Percentiles rank a stretch among this genome's conserved stretches.
Evolutionary conservation across 495 filamentous ascomycete genomes (phyloP).

Genomic region (Sphaerosporella brunnea): DNA sequence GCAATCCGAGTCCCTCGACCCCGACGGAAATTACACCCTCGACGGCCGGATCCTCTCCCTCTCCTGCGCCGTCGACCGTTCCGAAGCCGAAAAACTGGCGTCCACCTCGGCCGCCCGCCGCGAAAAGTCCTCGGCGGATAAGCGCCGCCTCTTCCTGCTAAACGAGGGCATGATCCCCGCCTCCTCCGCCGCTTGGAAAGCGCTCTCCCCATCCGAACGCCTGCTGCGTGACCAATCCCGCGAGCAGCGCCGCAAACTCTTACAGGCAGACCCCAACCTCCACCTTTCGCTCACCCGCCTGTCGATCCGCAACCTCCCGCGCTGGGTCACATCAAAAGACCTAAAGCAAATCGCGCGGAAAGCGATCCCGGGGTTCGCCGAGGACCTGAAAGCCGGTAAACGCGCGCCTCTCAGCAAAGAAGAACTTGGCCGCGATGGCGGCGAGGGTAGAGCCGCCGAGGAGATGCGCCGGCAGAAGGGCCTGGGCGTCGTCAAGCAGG

Average conservation of each 20-base stretch:
- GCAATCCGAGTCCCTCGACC: constrained; percentile 61
- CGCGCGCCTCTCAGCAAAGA: constrained; percentile 71
- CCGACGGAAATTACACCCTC: constrained; percentile 65
- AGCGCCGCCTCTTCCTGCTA: constrained; percentile 77
- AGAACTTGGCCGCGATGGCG: constrained; percentile 57
- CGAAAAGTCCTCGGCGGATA: constrained; percentile 62
- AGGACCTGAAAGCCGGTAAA: constrained; percentile 57
- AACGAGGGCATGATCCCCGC: constrained; percentile 64
- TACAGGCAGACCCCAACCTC: constrained; percentile 74
- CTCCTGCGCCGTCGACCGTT: constrained; percentile 62
- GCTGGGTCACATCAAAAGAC: constrained; percentile 65
- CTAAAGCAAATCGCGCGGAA: constrained; percentile 79
- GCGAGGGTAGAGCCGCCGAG: constrained; percentile 65
- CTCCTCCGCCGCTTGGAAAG: constrained; percentile 52
- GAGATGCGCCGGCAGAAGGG: constrained; percentile 56
- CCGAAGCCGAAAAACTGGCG: constrained; percentile 55
- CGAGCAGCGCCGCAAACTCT: constrained; percentile 73
- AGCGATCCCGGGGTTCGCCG: constrained; percentile 83
- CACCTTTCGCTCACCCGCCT: constrained; percentile 83
- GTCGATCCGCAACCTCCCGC: constrained; percentile 83
- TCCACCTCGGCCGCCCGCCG: constrained; percentile 46
- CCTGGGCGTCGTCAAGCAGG: constrained; percentile 87
- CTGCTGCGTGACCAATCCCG: constrained; percentile 74
- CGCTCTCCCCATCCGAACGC: constrained; percentile 61
- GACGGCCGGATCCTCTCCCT: constrained; percentile 76